Base-by-base conservation (phyloP, 768 basidiomycete genomes). In the Leccinum ochraceum region DNA sequence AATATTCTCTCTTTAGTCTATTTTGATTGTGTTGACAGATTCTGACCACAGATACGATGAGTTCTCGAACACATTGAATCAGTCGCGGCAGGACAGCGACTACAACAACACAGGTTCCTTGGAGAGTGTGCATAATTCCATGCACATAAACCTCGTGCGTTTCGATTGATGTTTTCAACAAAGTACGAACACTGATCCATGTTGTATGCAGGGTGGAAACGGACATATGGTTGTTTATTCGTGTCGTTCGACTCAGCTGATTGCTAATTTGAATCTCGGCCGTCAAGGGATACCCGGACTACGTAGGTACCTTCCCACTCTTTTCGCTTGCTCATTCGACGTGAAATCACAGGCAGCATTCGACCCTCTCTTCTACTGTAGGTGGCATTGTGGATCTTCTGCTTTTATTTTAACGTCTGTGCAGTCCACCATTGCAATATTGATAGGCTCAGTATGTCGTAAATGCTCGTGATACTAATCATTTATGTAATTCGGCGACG, bases 281-380 rank as follows among this genome's bases (percentile, higher is more conserved):
- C n/a, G n/a, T 54, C 28, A 37, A 71, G 69, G 53, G 55, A 17
- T 37, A 59, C n/a, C 58, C 61, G 13, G 69, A 71, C 60, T 71
- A 71, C 10, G 69, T 71, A 42, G 63, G 70, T 58, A 13, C 37
- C 24, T 39, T 8, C 17, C 3, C 22, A 6, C 32, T 16, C 4
- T 8, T 30, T 8, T 46, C 42, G n/a, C 4, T 53, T n/a, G 22
- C 14, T 36, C 11, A 24, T 24, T 60, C 44, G 56, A 48, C 10
- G 10, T 26, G n/a, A 16, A 17, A 57, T 20, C 4, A 49, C 46
- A 71, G 69, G 63, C 69, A 3, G 70, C 26, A 22, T 71, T 67
- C 22, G 69, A 71, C 26, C 69, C 69, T 10, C 61, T 71, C 44
- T 70, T 71, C 57, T 69, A 58, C 59, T 63, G 69, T 71, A 32